Percentiles rank a stretch among this genome's conserved stretches.
Evolutionary conservation across 305 asterid species (phyloP).

Genomic region (Fraxinus xanthoxyloides): DNA sequence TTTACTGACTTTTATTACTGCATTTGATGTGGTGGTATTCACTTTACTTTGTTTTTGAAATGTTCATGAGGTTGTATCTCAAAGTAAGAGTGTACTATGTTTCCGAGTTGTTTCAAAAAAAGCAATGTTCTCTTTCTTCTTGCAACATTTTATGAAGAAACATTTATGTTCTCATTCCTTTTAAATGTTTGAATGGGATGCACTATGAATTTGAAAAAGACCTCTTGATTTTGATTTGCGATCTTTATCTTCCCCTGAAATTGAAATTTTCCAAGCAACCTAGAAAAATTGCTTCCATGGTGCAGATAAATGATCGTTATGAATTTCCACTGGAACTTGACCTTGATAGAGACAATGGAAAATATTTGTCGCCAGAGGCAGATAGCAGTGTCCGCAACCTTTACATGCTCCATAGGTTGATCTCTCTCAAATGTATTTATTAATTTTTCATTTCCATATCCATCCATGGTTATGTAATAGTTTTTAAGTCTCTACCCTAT

Average conservation of each 20-base stretch:
- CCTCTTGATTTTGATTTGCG: neutral
- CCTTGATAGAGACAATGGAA: slow-evolving; percentile 43
- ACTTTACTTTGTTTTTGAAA: neutral
- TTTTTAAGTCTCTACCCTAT: neutral
- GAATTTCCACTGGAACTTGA: slow-evolving; percentile 43
- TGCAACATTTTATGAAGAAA: neutral
- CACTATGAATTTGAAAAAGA: neutral
- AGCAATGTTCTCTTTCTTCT: neutral
- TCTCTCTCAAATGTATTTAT: neutral
- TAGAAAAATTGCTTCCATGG: slow-evolving; percentile 1
- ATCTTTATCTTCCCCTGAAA: neutral
- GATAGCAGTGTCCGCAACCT: slow-evolving; percentile 43
- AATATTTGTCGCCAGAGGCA: slow-evolving; percentile 43
- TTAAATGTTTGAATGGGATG: neutral
- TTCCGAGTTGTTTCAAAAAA: neutral
- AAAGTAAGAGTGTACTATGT: neutral
- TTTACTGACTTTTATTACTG: neutral
- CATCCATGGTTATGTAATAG: neutral
- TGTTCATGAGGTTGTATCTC: neutral
- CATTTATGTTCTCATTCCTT: neutral
- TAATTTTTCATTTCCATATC: neutral
- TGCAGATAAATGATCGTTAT: slow-evolving; percentile 44
- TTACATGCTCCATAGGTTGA: slow-evolving; percentile 44
- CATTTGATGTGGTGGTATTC: neutral
- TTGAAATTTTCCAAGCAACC: neutral